Evolutionary conservation across 2,329 filamentous ascomycete species (phyloP).

Genomic region (Fusarium sp.): DNA sequence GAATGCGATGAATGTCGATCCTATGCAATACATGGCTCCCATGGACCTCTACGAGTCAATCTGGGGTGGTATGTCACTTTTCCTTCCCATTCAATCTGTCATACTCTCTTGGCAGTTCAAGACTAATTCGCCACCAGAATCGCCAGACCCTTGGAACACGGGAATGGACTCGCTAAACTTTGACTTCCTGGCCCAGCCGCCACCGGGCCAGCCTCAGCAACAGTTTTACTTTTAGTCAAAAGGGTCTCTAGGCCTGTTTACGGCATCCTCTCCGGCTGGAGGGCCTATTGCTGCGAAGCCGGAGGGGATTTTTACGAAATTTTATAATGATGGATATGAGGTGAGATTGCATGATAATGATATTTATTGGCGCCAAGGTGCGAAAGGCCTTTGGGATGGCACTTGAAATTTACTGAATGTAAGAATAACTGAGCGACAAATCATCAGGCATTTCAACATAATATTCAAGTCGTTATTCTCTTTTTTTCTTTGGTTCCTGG

Average conservation of each 20-base stretch:
- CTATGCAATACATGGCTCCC: constrained; percentile 71
- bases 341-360: constrained; percentile 19
- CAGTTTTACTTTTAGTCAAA: constrained; percentile 66
- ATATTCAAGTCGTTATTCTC: constrained; percentile 33
- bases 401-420: constrained; percentile 22
- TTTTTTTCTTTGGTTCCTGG: constrained; percentile 1
- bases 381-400: constrained; percentile 11
- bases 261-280: not conserved
- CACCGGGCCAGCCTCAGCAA: constrained; percentile 68
- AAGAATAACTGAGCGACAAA: constrained; percentile 17
- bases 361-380: constrained; percentile 18
- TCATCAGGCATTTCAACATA: constrained; percentile 26
- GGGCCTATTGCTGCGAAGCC: not conserved
- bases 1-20: constrained; percentile 65
- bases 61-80: constrained; percentile 69
- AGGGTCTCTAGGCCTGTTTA: not conserved
- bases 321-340: constrained; percentile 6
- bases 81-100: constrained; percentile 1
- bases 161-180: constrained; percentile 69
- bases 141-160: constrained; percentile 69
- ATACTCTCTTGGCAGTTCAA: not conserved
- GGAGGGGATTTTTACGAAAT: not conserved
- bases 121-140: constrained; percentile 58
- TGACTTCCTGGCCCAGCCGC: constrained; percentile 70
- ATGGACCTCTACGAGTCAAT: constrained; percentile 78